Evolutionary conservation across 2,329 filamentous ascomycete species (phyloP), one percentile per base, ranked within the genome.

Genomic region (Pseudogymnoascus sp.): DNA sequence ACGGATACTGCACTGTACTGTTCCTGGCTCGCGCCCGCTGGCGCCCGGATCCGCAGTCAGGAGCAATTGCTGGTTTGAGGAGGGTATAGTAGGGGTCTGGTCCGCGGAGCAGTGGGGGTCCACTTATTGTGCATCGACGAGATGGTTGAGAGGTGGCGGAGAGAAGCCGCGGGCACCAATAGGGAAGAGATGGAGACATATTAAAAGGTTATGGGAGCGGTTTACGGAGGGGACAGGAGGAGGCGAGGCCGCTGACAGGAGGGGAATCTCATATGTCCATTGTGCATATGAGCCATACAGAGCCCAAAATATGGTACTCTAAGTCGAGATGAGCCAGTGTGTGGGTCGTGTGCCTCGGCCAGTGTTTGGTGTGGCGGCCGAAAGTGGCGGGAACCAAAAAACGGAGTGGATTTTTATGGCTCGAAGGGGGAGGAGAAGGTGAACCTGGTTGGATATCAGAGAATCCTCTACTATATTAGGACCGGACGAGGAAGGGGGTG

Each of bases 261-360:
- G 47, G 31, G n/a, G 35, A 37, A 54, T 2, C 15, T 54, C 47
- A 54, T 54, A 33, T 3, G 21, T 21, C 21, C 21, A 21, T 21
- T 21, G 21, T 21, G 21, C 21, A 21, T 21, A 21, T 21, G 2
- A 21, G 9, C 29, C n/a, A 54, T 54, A 33, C 29, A 21, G 21
- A 21, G 21, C 21, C 21, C 21, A 21, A 44, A 9, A 44, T 54
- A 54, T 54, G 47, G 44, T 54, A 54, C 26, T 54, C 70, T 44
- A 74, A 47, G 7, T 47, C 21, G 21, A 29, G 24, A 10, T 10
- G 10, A 8, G 47, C n/a, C 26, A 33, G n/a, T 17, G 47, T 15
- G 26, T 54, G 26, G 47, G 47, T 17, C 47, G 26, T 50, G 47
- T 17, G 47, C 26, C 26, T 33, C 26, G 47, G 47, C 26, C 47